Conservation (phyloP, 2,329 filamentous ascomycete species). For the Tolypocladium capitatum region DNA sequence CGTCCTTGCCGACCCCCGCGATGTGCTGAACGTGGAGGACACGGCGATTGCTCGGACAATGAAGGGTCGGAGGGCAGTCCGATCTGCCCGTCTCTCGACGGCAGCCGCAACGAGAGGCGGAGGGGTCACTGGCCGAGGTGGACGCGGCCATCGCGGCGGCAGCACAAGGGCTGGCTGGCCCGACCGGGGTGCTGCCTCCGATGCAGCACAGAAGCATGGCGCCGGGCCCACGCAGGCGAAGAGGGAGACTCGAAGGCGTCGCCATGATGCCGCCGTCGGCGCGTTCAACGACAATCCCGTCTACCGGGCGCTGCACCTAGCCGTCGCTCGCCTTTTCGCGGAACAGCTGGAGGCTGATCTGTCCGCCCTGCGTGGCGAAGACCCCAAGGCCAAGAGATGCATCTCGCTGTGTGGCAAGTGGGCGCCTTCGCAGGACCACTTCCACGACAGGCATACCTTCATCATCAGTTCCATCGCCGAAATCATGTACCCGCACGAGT, state of each 20-base stretch:
- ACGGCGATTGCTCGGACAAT: constrained; percentile 5
- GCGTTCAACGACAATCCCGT: constrained; percentile 28
- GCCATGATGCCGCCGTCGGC: constrained; percentile 26
- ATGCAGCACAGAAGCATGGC: background rate
- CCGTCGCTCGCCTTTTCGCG: constrained; percentile 42
- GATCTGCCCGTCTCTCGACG: background rate
- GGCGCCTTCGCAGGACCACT: constrained; percentile 40
- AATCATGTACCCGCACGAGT: constrained; percentile 28
- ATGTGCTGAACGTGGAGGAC: constrained; percentile 26
- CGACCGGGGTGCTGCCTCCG: background rate
- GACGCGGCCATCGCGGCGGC: no score
- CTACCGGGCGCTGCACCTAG: constrained; percentile 38
- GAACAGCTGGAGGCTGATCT: constrained; percentile 38
- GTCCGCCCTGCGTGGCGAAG: constrained; percentile 22
- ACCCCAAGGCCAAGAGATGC: constrained; percentile 24
- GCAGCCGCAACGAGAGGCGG: background rate
- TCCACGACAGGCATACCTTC: constrained; percentile 46
- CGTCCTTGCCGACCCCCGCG: constrained; percentile 22
- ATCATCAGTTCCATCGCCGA: constrained; percentile 45
- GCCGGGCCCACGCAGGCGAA: background rate
- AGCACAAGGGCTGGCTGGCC: background rate
- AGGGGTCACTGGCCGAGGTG: background rate
- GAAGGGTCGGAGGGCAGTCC: background rate
- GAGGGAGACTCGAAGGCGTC: constrained; percentile 17
- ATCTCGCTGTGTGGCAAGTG: constrained; percentile 48